phyloP scores from a whole-genome alignment of 352 stramenopile genomes.

The Pythium graminicola region DNA sequence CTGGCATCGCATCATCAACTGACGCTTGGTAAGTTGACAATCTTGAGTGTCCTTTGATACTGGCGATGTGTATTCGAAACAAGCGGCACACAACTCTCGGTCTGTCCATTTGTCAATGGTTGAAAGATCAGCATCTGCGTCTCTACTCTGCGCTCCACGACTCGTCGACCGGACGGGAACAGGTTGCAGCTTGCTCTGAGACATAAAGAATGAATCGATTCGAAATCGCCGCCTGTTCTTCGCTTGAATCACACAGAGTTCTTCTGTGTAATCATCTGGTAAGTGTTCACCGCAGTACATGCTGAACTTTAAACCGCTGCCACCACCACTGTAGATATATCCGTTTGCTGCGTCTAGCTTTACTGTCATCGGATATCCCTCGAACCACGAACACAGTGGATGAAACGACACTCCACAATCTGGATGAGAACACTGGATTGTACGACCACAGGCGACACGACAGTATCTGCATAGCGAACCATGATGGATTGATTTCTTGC shows the following conservation, averaged over 20 bases:
- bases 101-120: slow-evolving; percentile 46
- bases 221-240: slow-evolving; percentile 53
- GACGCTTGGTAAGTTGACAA: slow-evolving; percentile 53
- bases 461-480: slow-evolving; percentile 64
- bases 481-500: slow-evolving; percentile 10
- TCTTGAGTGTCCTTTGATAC: slow-evolving; percentile 36
- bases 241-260: slow-evolving; percentile 37
- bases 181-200: slow-evolving; percentile 41
- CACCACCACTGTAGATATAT: slow-evolving; percentile 68
- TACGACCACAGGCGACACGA: slow-evolving; percentile 67
- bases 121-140: background rate
- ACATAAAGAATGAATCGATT: slow-evolving; percentile 69
- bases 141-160: background rate
- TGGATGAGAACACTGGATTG: slow-evolving; percentile 51
- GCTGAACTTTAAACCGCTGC: slow-evolving; percentile 60
- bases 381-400: slow-evolving; percentile 82
- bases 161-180: slow-evolving; percentile 2
- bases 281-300: slow-evolving; percentile 60
- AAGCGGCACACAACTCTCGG: slow-evolving; percentile 61
- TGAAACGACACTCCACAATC: slow-evolving; percentile 67
- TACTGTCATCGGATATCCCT: slow-evolving; percentile 69
- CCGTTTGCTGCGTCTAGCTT: slow-evolving; percentile 29
- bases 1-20: slow-evolving; percentile 82
- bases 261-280: slow-evolving; percentile 34
- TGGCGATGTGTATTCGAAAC: slow-evolving; percentile 65